These are phyloP conservation scores for Trichophyton mentagrophytes DNA, from an alignment of 2,329 filamentous ascomycete species.

Conservation along the genomic window DNA sequence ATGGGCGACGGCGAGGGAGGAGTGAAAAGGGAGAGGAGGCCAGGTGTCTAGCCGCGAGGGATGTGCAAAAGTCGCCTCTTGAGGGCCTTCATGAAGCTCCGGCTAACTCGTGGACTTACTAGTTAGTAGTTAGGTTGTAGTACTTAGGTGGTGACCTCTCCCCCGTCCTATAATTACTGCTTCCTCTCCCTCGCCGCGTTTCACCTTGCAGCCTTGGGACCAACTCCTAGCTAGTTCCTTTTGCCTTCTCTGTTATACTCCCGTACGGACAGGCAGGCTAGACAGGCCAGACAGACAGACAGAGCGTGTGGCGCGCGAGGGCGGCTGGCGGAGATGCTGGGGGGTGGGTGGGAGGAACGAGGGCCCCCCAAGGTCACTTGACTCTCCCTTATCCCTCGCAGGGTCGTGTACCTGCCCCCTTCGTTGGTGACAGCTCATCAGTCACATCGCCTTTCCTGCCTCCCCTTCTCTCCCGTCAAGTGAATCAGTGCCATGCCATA, in stretches of 20 bases:
- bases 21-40: neutral
- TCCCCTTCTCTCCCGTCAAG: neutral
- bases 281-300: too few species aligned
- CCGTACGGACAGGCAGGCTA: too few species aligned
- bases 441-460: neutral
- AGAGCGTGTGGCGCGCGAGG: neutral
- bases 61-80: neutral
- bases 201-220: neutral
- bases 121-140: neutral
- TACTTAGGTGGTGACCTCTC: neutral
- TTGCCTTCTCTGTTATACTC: too few species aligned
- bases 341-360: neutral
- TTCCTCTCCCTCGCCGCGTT: neutral
- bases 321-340: neutral
- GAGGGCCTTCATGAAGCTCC: too few species aligned
- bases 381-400: neutral
- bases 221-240: too few species aligned
- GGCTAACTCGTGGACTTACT: neutral
- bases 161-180: too few species aligned
- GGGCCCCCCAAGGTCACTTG: neutral
- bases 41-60: neutral
- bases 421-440: constrained; percentile 1
- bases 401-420: neutral
- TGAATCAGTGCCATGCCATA: neutral
- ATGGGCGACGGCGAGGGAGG: too few species aligned